A percentile compares a stretch with the other conserved stretches of the same genome.
These are phyloP conservation scores for Beauveria varroae DNA, from an alignment of 2,329 filamentous ascomycete species.

Conservation along the genomic window DNA sequence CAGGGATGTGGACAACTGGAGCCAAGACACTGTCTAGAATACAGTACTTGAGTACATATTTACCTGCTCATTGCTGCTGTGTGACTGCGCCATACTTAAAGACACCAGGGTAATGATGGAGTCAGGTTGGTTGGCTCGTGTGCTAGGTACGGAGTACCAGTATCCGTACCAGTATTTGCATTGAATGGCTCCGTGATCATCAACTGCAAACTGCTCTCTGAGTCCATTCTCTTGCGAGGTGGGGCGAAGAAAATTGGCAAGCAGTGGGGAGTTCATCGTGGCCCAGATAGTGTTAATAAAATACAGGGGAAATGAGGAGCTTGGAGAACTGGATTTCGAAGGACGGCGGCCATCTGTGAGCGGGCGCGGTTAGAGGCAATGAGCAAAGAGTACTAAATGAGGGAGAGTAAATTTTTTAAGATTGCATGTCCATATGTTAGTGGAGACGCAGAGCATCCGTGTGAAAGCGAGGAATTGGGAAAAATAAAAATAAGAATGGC, in stretches of 20 bases:
- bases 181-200: background rate
- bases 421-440: background rate
- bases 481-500: background rate
- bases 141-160: too few relatives aligned
- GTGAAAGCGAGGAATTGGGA: background rate
- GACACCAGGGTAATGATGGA: background rate
- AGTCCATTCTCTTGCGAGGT: background rate
- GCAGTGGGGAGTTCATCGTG: background rate
- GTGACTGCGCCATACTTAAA: too few relatives aligned
- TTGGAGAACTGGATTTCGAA: background rate
- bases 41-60: background rate
- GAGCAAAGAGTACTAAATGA: background rate
- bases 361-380: background rate
- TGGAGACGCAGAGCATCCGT: background rate
- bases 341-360: background rate
- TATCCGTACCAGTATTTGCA: too few relatives aligned
- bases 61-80: too few relatives aligned
- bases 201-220: background rate
- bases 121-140: background rate
- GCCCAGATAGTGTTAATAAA: background rate
- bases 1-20: background rate
- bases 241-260: background rate
- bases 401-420: background rate
- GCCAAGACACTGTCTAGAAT: background rate
- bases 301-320: background rate